These are phyloP conservation scores for Ceriops zippeliana DNA, from an alignment of 345 rosid genomes.

Conservation along the genomic window DNA sequence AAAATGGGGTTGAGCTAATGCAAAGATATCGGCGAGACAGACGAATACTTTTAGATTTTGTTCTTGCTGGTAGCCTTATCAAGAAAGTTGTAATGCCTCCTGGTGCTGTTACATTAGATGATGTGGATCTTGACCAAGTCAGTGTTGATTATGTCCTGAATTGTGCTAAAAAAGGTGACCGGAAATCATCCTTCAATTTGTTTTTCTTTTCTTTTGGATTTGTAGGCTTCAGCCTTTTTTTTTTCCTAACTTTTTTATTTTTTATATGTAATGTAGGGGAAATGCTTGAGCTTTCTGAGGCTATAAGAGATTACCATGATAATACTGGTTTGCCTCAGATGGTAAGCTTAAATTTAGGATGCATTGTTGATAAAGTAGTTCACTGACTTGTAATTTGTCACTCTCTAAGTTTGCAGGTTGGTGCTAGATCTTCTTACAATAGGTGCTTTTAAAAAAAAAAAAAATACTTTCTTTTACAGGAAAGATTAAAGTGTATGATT, in stretches of 20 bases:
- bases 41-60: conserved; percentile 69
- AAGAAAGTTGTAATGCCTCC: conserved; percentile 98
- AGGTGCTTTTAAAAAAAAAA: too few species aligned
- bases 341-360: conserved; percentile 39
- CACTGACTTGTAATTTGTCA: background rate
- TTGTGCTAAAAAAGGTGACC: conserved; percentile 79
- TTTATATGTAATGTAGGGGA: conserved; percentile 42
- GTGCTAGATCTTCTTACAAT: too few species aligned
- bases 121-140: conserved; percentile 98
- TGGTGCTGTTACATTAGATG: conserved; percentile 92
- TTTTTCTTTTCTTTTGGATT: conserved; percentile 8
- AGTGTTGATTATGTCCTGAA: conserved; percentile 88
- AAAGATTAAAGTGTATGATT: too few species aligned
- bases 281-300: conserved; percentile 89
- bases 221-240: background rate
- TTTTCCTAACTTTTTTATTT: background rate
- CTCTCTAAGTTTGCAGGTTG: too few species aligned
- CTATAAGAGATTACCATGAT: conserved; percentile 93
- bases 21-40: conserved; percentile 92
- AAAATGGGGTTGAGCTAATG: conserved; percentile 63
- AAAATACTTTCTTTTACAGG: too few species aligned
- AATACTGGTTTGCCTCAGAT: conserved; percentile 69
- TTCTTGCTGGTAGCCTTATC: conserved; percentile 77
- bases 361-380: background rate
- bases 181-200: background rate